Percentiles rank a stretch among this genome's conserved stretches.
Evolutionary conservation across 306 rosid genomes (phyloP).

Genomic region (Begonia fuchsioides): DNA sequence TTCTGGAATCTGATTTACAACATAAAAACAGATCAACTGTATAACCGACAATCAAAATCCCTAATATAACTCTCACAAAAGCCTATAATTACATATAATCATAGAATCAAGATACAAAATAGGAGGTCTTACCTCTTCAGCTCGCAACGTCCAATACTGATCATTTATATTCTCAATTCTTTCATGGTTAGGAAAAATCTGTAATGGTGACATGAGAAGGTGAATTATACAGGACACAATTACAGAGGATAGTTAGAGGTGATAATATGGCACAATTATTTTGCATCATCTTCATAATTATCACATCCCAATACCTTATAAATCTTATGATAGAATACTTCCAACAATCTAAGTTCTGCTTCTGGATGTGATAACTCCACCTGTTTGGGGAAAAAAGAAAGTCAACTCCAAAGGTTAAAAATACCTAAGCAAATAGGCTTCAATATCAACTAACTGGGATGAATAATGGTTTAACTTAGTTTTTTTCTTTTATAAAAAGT

Average conservation of each 20-base stretch:
- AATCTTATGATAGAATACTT: constrained; percentile 89
- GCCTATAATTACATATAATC: constrained; percentile 2
- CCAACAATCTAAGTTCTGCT: constrained; percentile 81
- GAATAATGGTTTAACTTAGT: too few species aligned
- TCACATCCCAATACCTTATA: constrained; percentile 46
- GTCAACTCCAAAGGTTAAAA: too few species aligned
- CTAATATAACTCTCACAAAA: neutral
- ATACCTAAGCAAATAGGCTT: too few species aligned
- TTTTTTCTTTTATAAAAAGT: too few species aligned
- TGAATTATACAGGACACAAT: too few species aligned
- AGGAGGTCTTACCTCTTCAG: constrained; percentile 48
- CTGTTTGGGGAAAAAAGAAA: constrained; percentile 19
- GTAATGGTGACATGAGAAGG: constrained; percentile 5
- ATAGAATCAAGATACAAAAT: neutral
- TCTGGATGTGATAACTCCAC: constrained; percentile 73
- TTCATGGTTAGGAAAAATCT: constrained; percentile 53
- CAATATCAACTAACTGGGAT: too few species aligned
- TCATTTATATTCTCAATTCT: constrained; percentile 70
- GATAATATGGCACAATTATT: too few species aligned
- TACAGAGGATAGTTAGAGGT: too few species aligned
- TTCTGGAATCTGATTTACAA: constrained; percentile 47
- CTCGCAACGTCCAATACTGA: constrained; percentile 70
- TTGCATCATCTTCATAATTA: too few species aligned
- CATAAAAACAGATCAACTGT: neutral
- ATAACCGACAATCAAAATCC: too few species aligned